These are phyloP conservation scores for Batkoa obscura DNA, from an alignment of 371 early-diverging fungal genomes.

Conservation along the genomic window DNA sequence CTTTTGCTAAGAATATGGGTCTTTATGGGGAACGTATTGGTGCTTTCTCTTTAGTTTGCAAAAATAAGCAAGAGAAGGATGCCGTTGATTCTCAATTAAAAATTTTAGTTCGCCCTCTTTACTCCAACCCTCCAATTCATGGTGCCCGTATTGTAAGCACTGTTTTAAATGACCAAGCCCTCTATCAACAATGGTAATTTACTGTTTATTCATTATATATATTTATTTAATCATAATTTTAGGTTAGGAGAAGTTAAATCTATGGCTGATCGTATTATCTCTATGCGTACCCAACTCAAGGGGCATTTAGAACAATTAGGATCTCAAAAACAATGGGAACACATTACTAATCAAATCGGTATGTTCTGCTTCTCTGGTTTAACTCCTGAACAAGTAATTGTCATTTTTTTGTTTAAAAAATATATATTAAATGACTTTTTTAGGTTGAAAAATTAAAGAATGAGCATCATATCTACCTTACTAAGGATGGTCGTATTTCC, in stretches of 20 bases:
- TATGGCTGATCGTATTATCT: slow-evolving; percentile 96
- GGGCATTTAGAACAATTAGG: slow-evolving; percentile 60
- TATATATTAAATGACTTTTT: not conserved
- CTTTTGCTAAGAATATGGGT: slow-evolving; percentile 98
- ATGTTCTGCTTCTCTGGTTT: slow-evolving; percentile 98
- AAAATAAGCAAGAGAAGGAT: slow-evolving; percentile 56
- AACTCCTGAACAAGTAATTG: slow-evolving; percentile 46
- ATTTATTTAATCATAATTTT: not conserved
- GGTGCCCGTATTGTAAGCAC: slow-evolving; percentile 87
- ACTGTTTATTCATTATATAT: slow-evolving; percentile 1
- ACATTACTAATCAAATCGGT: slow-evolving; percentile 95
- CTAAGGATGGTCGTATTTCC: slow-evolving; percentile 91
- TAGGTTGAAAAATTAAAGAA: slow-evolving; percentile 60
- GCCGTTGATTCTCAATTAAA: slow-evolving; percentile 86
- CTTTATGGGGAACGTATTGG: slow-evolving; percentile 97
- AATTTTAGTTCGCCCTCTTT: slow-evolving; percentile 89
- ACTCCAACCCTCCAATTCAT: slow-evolving; percentile 92
- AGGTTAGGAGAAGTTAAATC: slow-evolving; percentile 69
- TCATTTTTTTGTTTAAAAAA: not conserved
- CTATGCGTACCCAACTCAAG: slow-evolving; percentile 70
- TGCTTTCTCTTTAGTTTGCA: slow-evolving; percentile 74
- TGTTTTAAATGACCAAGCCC: slow-evolving; percentile 55
- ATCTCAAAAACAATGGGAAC: slow-evolving; percentile 68
- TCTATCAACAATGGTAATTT: slow-evolving; percentile 65
- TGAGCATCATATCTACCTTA: slow-evolving; percentile 88